phyloP scores from a whole-genome alignment of 495 filamentous ascomycete genomes.

The Penicillium waksmanii region DNA sequence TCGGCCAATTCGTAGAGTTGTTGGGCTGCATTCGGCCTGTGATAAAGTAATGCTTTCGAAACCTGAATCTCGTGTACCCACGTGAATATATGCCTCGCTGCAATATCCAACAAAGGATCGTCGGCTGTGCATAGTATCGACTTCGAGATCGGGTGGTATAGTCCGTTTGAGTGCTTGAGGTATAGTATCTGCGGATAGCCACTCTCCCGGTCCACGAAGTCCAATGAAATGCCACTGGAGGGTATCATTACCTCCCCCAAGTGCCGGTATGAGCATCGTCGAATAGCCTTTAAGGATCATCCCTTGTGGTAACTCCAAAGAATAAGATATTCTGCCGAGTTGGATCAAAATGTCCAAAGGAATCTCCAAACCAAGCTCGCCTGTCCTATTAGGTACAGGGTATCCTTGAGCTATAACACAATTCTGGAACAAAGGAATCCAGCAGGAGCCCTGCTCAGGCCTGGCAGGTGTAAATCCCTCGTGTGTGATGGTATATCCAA shows the following conservation, averaged over 20 bases:
- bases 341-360: conserved; percentile 1
- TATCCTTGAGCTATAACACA: neutral
- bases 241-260: neutral
- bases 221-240: conserved; percentile 9
- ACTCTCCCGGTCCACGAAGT: neutral
- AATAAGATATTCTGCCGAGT: conserved; percentile 4
- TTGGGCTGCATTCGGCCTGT: neutral
- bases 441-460: neutral
- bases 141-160: neutral
- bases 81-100: neutral
- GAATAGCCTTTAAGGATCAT: conserved; percentile 7
- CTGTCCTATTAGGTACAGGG: neutral
- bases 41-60: neutral
- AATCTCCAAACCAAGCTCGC: conserved; percentile 2
- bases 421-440: neutral
- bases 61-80: neutral
- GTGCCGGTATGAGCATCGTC: conserved; percentile 7
- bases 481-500: neutral
- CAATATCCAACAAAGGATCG: conserved; percentile 5
- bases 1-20: neutral
- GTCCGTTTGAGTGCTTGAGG: neutral
- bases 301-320: neutral
- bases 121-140: neutral
- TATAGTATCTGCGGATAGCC: neutral
- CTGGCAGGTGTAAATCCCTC: neutral